A percentile compares a stretch with the other conserved stretches of the same genome.
These are phyloP conservation scores for Gossypium anomalum DNA, from an alignment of 345 rosid species.

Conservation along the genomic window DNA sequence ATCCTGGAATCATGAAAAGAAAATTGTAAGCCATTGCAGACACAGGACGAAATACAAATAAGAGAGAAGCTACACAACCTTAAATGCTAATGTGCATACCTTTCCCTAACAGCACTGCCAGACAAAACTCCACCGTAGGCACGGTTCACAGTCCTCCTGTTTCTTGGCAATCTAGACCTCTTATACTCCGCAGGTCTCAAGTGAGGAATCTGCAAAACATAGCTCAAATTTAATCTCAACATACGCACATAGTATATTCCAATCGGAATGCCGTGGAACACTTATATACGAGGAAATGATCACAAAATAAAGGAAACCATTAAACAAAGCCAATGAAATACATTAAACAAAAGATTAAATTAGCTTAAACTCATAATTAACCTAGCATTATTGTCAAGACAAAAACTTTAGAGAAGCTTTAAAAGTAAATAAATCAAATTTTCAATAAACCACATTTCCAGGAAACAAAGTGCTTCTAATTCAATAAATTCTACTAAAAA, in stretches of 20 bases:
- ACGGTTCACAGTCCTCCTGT: constrained; percentile 83
- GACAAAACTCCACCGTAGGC: constrained; percentile 84
- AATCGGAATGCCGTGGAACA: neutral
- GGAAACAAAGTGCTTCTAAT: neutral
- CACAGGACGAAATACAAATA: neutral
- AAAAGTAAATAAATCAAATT: neutral
- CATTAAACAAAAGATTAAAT: neutral
- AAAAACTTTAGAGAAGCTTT: neutral
- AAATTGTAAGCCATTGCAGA: neutral
- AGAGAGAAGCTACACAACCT: neutral
- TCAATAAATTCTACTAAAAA: neutral
- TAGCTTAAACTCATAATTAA: neutral
- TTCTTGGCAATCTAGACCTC: constrained; percentile 72
- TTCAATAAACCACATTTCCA: neutral
- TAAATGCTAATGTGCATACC: constrained; percentile 36
- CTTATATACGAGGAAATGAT: neutral
- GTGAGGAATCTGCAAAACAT: constrained; percentile 62
- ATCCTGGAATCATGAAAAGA: constrained; percentile 33
- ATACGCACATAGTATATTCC: neutral
- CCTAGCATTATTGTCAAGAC: neutral
- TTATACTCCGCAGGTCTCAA: constrained; percentile 85
- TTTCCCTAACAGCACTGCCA: constrained; percentile 82
- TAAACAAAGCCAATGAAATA: neutral
- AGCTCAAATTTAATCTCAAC: neutral
- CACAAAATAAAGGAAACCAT: neutral